A percentile compares a stretch with the other conserved stretches of the same genome.
phyloP scores from a whole-genome alignment of 1,284 basidiomycete species.

The Heterobasidion irregulare region DNA sequence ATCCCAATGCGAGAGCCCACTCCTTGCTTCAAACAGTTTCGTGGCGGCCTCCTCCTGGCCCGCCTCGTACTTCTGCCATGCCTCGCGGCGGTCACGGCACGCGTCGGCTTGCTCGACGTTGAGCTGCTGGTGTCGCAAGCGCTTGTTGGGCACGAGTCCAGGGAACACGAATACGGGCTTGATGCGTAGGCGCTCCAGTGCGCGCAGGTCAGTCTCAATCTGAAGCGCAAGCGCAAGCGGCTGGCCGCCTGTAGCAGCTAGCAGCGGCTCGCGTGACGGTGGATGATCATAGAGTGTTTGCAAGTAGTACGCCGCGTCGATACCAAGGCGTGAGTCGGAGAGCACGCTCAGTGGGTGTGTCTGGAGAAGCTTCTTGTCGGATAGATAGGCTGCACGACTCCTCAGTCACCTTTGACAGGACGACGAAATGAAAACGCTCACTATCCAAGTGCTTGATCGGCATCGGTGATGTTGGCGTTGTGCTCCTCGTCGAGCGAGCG shows the following conservation, averaged over 20 bases:
- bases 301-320: conserved; percentile 93
- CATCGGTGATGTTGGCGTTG: conserved; percentile 23
- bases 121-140: conserved; percentile 41
- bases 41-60: conserved; percentile 85
- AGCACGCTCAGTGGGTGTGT: conserved; percentile 79
- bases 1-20: conserved; percentile 72
- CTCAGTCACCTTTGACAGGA: neutral
- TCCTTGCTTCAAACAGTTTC: conserved; percentile 71
- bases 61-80: conserved; percentile 86
- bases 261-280: conserved; percentile 78
- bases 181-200: conserved; percentile 85
- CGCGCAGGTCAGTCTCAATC: conserved; percentile 88
- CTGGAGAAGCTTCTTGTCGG: conserved; percentile 83
- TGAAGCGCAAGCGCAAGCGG: conserved; percentile 80
- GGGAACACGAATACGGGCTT: conserved; percentile 98
- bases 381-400: conserved; percentile 58
- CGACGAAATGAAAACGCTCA: conserved; percentile 19
- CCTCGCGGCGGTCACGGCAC: conserved; percentile 69
- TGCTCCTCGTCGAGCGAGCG: conserved; percentile 2
- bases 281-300: conserved; percentile 72
- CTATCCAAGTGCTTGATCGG: conserved; percentile 49
- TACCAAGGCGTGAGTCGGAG: conserved; percentile 90
- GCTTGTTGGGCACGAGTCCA: conserved; percentile 68
- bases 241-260: conserved; percentile 90
- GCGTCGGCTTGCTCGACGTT: conserved; percentile 62